Base-by-base conservation (phyloP, 192 early-diverging fungal species). In the Allomyces macrogynus region DNA sequence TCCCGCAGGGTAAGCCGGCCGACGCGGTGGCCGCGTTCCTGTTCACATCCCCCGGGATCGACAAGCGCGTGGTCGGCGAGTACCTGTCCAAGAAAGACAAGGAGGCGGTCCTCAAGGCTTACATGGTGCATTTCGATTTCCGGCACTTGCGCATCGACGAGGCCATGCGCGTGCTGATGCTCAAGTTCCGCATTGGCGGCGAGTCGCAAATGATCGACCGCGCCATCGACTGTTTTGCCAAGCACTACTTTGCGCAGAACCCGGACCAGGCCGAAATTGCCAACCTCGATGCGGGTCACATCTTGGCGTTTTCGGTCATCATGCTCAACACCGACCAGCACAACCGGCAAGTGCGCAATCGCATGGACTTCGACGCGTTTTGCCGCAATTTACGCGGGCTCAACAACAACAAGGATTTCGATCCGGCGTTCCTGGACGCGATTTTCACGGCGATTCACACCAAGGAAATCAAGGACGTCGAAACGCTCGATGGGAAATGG, bases 291-390 rank as follows among this genome's bases (percentile, higher is more conserved):
- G 88, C 90, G 22, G 86, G 87, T 1, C 93, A 88, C 67, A 81
- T 99, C 26, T 78, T 99, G 40, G 79, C 93, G 0, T 99, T 87
- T 66, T 89, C 95, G 1, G 81, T 97, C 26, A 91, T 99, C 61
- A 91, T 99, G 87, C 78, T 99, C 68, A 99, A 99, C 72, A 97
- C 95, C 3, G 97, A 99, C 81, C 89, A 91, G 76, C 92, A 99
- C 72, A 97, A 91, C 74, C 89, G 81, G 60, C 90, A 90, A 76
- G 89, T 95, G 24, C 75, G 89, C 75, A 76, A 73, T 9, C 84
- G 89, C 61, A 99, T 99, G 97, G 85, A 86, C 10, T 72, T 89
- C 11, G 83, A 91, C 20, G 89, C 94, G 67, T 99, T 93, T 77
- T 78, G 80, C 60, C 82, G 86, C 65, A 99, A 97, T 72, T 68